Conservation (phyloP, 352 stramenopile species). For the Blastocystis sp. region DNA sequence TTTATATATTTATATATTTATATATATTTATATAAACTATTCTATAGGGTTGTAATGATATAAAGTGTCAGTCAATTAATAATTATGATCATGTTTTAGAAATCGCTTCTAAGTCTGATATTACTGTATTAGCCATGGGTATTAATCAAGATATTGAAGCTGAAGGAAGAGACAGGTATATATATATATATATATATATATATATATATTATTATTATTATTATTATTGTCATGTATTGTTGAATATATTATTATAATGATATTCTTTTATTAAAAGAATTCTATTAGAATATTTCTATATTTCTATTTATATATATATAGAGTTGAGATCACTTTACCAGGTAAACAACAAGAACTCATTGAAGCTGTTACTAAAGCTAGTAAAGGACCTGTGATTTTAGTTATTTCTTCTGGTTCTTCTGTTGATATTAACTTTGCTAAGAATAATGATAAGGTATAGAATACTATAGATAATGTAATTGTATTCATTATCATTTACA, state of each 20-base stretch:
- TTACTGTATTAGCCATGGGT: slow-evolving; percentile 58
- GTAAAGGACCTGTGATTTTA: slow-evolving; percentile 52
- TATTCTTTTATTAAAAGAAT: too few relatives aligned
- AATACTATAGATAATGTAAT: slow-evolving; percentile 47
- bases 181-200: not conserved
- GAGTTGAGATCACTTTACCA: slow-evolving; percentile 51
- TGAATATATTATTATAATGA: too few relatives aligned
- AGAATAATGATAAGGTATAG: slow-evolving; percentile 46
- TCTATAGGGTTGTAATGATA: too few relatives aligned
- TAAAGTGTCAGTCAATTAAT: not conserved
- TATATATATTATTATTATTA: too few relatives aligned
- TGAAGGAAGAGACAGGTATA: slow-evolving; percentile 51
- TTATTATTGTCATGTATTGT: too few relatives aligned
- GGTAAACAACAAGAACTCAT: slow-evolving; percentile 56
- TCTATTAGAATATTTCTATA: too few relatives aligned
- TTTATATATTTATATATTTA: slow-evolving; percentile 5
- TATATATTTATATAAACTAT: too few relatives aligned
- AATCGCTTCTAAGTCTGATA: slow-evolving; percentile 44
- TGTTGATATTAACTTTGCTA: slow-evolving; percentile 48
- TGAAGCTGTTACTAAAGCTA: slow-evolving; percentile 48
- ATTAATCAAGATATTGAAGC: slow-evolving; percentile 59
- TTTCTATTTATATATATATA: not conserved
- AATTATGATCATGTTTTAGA: slow-evolving; percentile 40
- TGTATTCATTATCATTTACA: too few relatives aligned
- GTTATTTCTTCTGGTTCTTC: slow-evolving; percentile 65